A percentile compares a stretch with the other conserved stretches of the same genome.
Conservation (phyloP, 2,329 filamentous ascomycete genomes). For the Talaromyces rugulosus region DNA sequence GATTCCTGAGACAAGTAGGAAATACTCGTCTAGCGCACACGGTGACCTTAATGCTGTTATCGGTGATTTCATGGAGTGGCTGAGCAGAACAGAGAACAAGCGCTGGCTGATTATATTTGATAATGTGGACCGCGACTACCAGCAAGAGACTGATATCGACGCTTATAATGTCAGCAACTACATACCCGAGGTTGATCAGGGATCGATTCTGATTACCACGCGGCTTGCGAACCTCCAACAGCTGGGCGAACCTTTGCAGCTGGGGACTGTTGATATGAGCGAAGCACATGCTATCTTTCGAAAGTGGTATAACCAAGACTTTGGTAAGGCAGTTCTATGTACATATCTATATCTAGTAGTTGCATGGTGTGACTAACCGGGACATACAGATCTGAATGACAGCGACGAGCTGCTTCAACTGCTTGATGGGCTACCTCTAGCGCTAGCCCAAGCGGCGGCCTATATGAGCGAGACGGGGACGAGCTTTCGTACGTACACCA, state of each 20-base stretch:
- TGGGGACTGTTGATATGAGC: constrained; percentile 3
- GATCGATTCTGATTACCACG: constrained; percentile 11
- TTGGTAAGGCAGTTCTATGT: constrained; percentile 4
- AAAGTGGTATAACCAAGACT: constrained; percentile 7
- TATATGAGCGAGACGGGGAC: constrained; percentile 3
- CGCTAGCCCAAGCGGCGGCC: background rate
- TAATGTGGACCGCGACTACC: constrained; percentile 5
- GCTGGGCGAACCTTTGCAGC: constrained; percentile 2
- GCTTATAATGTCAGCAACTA: constrained; percentile 10
- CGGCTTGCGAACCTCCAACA: constrained; percentile 9
- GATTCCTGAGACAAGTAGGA: constrained; percentile 1
- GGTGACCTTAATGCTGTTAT: background rate
- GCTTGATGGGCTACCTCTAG: constrained; percentile 6
- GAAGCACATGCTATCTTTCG: constrained; percentile 8
- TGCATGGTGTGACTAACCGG: constrained; percentile 3
- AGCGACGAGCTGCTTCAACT: constrained; percentile 1
- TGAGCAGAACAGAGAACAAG: constrained; percentile 1
- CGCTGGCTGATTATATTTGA: constrained; percentile 11
- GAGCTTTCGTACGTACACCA: background rate
- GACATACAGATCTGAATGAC: background rate
- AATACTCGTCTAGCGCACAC: background rate
- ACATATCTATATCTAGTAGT: background rate
- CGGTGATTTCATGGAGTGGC: constrained; percentile 14
- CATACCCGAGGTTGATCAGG: constrained; percentile 9
- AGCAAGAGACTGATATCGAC: constrained; percentile 1